Evolutionary conservation across 306 rosid species (phyloP).

Genomic region (Sechiopsis laciniata): DNA sequence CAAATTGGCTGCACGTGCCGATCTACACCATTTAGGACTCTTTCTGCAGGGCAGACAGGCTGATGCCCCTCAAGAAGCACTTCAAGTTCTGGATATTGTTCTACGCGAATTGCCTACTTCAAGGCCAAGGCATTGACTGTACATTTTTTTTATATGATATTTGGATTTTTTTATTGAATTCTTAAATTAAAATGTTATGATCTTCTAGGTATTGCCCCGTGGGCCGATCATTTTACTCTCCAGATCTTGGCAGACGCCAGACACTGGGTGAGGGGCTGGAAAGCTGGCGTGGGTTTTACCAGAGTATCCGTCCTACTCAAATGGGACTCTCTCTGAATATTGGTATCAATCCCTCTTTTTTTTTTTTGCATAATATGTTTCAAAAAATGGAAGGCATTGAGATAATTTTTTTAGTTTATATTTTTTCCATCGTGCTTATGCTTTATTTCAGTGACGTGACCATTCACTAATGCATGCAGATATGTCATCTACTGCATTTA

Average conservation of each 20-base stretch:
- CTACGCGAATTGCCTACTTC: slow-evolving; percentile 84
- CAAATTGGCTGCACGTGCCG: slow-evolving; percentile 86
- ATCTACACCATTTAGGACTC: slow-evolving; percentile 88
- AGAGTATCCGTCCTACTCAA: slow-evolving; percentile 95
- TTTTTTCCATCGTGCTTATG: not conserved
- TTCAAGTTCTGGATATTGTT: slow-evolving; percentile 94
- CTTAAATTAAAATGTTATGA: not conserved
- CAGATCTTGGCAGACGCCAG: slow-evolving; percentile 72
- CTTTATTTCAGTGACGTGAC: not conserved
- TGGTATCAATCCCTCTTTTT: slow-evolving; percentile 34
- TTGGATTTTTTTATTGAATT: not conserved
- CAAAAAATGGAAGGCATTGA: not conserved
- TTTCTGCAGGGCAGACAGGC: slow-evolving; percentile 85
- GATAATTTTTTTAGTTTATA: not conserved
- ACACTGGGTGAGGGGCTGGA: slow-evolving; percentile 92
- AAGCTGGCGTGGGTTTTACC: slow-evolving; percentile 99
- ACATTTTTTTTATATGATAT: not conserved
- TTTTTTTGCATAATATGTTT: not conserved
- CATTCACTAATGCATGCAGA: slow-evolving; percentile 43
- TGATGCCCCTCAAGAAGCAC: slow-evolving; percentile 97
- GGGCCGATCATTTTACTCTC: slow-evolving; percentile 93
- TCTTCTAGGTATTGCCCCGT: slow-evolving; percentile 74
- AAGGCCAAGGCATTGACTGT: slow-evolving; percentile 40
- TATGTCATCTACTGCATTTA: slow-evolving; percentile 94
- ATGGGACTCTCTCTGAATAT: slow-evolving; percentile 91